Evolutionary conservation across 768 basidiomycete species (phyloP), one percentile per base, ranked within the genome.

Genomic region (Agrocybe pediades): DNA sequence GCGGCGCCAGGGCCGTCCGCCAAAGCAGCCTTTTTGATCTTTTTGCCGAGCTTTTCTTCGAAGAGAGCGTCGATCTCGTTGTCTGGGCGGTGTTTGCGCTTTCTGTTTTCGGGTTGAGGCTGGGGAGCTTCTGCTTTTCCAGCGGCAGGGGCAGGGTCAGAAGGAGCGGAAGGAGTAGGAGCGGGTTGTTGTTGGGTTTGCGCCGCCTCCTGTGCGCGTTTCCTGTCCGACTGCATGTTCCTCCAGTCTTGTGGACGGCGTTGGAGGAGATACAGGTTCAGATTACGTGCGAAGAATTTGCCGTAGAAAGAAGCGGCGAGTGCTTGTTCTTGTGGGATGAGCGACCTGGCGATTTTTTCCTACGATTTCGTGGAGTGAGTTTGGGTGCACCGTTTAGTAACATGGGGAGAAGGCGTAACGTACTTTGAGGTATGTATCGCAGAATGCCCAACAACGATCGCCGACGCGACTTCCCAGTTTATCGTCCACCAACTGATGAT

Each of bases 371-470:
- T 21, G 1, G 26, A 23, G 33, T 54, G 46, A 42, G 17, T 62
- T 36, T 57, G 9, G 27, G 50, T 40, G 9, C 21, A 43, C 20
- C 16, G 13, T 24, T 15, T 19, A 33, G 27, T 27, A 53, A 19
- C 15, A 42, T 24, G 26, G 24, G n/a, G 26, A 27, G 45, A 56
- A 9, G 45, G 15, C 20, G 23, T 5, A 17, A 65, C 77, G 20
- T 56, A 95, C 94, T 76, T 90, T 95, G 59, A 97, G 80, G 70
- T 90, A 98, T 1, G 92, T 87, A 71, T 99, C 97, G n/a, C 90
- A 87, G 56, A 82, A 85, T 1, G 80, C 84, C 93, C 94, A 98
- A 59, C 89, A 91, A n/a, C 88, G 85, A 63, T 95, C 96, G 4
- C 83, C 91, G 0, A 98, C 86, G 43, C 93, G 80, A 62, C 91